A percentile compares a stretch with the other conserved stretches of the same genome.
phyloP scores from a whole-genome alignment of 2,329 filamentous ascomycete genomes.

The Aspergillus sp. region DNA sequence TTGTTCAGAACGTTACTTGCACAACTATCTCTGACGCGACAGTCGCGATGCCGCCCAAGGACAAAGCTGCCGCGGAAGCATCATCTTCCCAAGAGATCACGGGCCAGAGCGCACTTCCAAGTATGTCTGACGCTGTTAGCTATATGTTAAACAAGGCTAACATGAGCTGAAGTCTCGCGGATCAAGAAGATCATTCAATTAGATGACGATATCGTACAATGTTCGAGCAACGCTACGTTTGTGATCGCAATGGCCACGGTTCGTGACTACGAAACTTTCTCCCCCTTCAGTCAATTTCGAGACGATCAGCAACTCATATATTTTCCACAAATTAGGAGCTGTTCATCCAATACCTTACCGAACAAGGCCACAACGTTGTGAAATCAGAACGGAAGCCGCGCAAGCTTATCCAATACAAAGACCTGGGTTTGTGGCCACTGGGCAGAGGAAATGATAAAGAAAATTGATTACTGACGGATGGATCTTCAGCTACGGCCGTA shows the following conservation, averaged over 20 bases:
- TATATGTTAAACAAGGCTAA: not conserved
- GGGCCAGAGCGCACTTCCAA: slow-evolving; percentile 79
- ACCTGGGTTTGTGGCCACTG: slow-evolving; percentile 65
- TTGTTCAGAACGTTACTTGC: not conserved
- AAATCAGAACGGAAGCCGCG: slow-evolving; percentile 90
- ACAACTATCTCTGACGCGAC: not conserved
- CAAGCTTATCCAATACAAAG: slow-evolving; percentile 93
- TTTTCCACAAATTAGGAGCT: slow-evolving; percentile 65
- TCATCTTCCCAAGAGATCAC: slow-evolving; percentile 74
- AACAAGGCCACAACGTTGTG: slow-evolving; percentile 82
- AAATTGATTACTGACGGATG: slow-evolving; percentile 11
- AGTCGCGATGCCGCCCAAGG: slow-evolving; percentile 80
- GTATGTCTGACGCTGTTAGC: slow-evolving; percentile 56
- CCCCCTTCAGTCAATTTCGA: not conserved
- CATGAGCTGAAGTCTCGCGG: slow-evolving; percentile 68
- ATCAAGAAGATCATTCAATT: slow-evolving; percentile 94
- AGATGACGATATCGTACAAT: slow-evolving; percentile 81
- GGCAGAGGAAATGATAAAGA: not conserved
- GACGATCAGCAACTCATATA: slow-evolving; percentile 14
- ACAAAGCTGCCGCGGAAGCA: slow-evolving; percentile 67
- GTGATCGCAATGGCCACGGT: slow-evolving; percentile 89
- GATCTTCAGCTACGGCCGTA: slow-evolving; percentile 71
- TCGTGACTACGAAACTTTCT: slow-evolving; percentile 31
- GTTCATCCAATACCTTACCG: slow-evolving; percentile 89
- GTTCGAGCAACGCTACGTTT: slow-evolving; percentile 92